A percentile compares a stretch with the other conserved stretches of the same genome.
Conservation (phyloP, 306 rosid species). For the Fragaria iinumae region DNA sequence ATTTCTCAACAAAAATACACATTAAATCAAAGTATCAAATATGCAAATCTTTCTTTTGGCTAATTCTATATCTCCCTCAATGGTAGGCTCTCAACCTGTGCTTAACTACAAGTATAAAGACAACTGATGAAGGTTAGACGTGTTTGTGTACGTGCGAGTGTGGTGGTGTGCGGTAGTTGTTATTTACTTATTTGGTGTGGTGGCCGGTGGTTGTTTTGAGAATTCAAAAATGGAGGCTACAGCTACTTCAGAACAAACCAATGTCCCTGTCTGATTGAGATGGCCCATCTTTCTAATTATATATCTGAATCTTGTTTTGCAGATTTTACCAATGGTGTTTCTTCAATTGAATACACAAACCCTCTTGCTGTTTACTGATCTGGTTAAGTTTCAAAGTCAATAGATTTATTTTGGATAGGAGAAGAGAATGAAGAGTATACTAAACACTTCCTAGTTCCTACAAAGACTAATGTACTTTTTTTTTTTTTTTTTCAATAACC, state of each 20-base stretch:
- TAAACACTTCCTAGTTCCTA: background rate
- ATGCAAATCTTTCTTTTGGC: background rate
- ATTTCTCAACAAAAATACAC: conserved; percentile 5
- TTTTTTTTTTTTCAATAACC: background rate
- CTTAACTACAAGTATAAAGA: conserved; percentile 10
- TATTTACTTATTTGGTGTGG: conserved; percentile 20
- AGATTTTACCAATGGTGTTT: background rate
- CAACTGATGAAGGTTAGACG: conserved; percentile 31
- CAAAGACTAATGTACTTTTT: background rate
- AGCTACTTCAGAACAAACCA: conserved; percentile 61
- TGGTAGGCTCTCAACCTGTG: conserved; percentile 52
- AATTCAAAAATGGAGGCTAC: conserved; percentile 39
- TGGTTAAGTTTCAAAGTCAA: background rate
- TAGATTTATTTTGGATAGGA: background rate
- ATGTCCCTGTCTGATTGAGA: conserved; percentile 21
- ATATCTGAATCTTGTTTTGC: background rate
- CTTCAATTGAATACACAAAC: background rate
- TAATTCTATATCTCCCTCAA: conserved; percentile 25
- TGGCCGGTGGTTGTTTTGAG: conserved; percentile 40
- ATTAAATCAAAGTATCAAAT: background rate
- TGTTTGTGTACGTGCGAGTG: conserved; percentile 20
- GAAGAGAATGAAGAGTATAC: background rate
- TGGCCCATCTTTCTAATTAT: conserved; percentile 15
- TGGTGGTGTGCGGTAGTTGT: conserved; percentile 7
- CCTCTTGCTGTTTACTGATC: background rate